Percentiles rank a stretch among this genome's conserved stretches.
These are phyloP conservation scores for Erodium maritimum DNA, from an alignment of 345 rosid genomes.

Conservation along the genomic window DNA sequence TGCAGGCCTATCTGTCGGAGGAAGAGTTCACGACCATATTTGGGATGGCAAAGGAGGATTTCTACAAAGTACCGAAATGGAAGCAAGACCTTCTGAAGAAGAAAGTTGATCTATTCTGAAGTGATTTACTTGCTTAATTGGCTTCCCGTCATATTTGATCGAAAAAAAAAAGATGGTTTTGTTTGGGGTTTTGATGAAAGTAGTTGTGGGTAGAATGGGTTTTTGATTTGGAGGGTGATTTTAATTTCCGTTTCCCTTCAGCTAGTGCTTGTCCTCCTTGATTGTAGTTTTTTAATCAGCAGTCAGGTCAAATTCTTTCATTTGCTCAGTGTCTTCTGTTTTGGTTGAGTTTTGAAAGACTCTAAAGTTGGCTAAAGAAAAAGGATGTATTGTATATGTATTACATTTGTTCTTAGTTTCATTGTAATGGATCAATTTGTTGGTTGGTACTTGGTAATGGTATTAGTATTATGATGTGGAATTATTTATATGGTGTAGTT, in stretches of 20 bases:
- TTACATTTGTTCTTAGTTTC: no score
- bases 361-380: neutral
- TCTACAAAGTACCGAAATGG: constrained; percentile 82
- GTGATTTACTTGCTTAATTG: neutral
- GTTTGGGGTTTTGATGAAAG: neutral
- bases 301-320: constrained; percentile 7
- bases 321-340: neutral
- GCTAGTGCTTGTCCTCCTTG: neutral
- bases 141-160: no score
- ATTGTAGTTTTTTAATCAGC: constrained; percentile 2
- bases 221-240: neutral
- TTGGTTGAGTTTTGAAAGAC: neutral
- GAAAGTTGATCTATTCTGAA: constrained; percentile 69
- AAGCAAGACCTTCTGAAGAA: constrained; percentile 93
- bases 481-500: no score
- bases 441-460: no score
- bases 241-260: constrained; percentile 6
- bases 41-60: constrained; percentile 64
- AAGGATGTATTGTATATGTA: neutral
- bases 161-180: no score
- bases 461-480: no score
- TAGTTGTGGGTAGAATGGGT: neutral
- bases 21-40: constrained; percentile 71
- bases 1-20: constrained; percentile 75
- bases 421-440: no score